phyloP scores from a whole-genome alignment of 83 land plant genomes.

The Picea engelmannii region DNA sequence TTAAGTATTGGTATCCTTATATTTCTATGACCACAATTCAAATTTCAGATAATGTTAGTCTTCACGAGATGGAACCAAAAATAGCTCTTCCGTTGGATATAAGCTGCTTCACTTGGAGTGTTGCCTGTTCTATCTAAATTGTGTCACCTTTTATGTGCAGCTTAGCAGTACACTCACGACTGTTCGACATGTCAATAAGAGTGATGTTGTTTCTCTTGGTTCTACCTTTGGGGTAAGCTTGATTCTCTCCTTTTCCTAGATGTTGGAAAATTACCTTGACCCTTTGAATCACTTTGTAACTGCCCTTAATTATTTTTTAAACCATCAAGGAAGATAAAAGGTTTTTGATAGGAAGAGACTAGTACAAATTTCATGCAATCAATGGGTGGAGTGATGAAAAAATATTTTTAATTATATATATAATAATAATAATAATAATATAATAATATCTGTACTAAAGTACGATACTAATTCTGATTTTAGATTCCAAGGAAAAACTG shows the following conservation, averaged over 20 bases:
- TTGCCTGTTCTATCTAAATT: background rate
- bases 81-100: background rate
- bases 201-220: constrained; percentile 92
- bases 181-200: constrained; percentile 88
- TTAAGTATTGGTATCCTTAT: too few species aligned
- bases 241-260: background rate
- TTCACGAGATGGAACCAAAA: too few species aligned
- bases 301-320: background rate
- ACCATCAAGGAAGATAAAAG: background rate
- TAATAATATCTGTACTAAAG: too few species aligned
- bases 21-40: too few species aligned
- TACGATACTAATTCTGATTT: too few species aligned
- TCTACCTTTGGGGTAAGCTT: constrained; percentile 88
- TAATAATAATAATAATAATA: too few species aligned
- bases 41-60: too few species aligned
- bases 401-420: too few species aligned
- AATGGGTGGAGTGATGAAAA: background rate
- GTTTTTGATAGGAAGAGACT: too few species aligned
- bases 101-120: constrained; percentile 8
- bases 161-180: constrained; percentile 76
- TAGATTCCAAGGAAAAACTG: too few species aligned
- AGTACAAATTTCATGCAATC: background rate
- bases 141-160: constrained; percentile 33
- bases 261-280: background rate
- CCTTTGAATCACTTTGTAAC: background rate